Conservation (phyloP, 345 rosid genomes). For the Lepidium africanum region DNA sequence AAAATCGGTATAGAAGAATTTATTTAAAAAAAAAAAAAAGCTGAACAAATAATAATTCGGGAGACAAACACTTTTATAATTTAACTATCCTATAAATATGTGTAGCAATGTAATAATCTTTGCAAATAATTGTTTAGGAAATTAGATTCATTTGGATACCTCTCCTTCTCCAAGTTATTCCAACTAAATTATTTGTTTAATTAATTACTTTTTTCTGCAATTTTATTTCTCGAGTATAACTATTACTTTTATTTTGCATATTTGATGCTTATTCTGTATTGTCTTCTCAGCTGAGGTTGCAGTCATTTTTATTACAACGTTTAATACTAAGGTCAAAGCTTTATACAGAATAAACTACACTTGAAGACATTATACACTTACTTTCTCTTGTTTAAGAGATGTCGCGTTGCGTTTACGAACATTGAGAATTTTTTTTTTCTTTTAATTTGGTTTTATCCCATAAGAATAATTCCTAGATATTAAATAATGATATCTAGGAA, state of each 20-base stretch:
- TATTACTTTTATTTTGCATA: not conserved
- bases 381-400: not conserved
- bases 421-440: not conserved
- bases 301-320: not conserved
- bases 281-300: not conserved
- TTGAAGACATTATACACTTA: not conserved
- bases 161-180: not conserved
- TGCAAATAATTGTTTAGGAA: not conserved
- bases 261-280: not conserved
- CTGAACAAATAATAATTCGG: too few relatives aligned
- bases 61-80: too few relatives aligned
- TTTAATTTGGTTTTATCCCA: not conserved
- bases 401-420: slow-evolving; percentile 27
- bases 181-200: not conserved
- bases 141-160: not conserved
- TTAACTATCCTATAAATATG: too few relatives aligned
- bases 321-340: slow-evolving; percentile 9
- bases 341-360: not conserved
- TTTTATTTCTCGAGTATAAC: not conserved
- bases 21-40: too few relatives aligned
- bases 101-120: not conserved
- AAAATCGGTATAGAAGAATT: too few relatives aligned
- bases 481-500: not conserved
- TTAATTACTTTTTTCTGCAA: not conserved
- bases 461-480: slow-evolving; percentile 2